Base-by-base conservation (phyloP, 371 early-diverging fungal genomes). In the Lichtheimia ornata region DNA sequence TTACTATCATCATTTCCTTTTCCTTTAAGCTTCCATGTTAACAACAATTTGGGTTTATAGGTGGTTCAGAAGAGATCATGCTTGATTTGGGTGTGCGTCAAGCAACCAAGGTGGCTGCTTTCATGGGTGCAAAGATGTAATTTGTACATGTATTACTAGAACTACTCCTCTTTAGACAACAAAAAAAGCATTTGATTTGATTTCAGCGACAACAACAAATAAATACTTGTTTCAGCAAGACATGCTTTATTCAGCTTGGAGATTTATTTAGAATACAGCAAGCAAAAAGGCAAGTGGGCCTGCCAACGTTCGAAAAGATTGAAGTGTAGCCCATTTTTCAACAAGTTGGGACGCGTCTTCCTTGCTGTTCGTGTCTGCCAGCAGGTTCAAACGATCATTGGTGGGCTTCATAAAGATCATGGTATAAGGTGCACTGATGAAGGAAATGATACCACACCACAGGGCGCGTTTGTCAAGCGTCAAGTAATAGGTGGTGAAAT, bases 1-100 rank as follows among this genome's bases (percentile, higher is more conserved):
- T 35, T 11, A 35, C 4, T 0, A 35, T 35, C 93, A 50, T 3
- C 0, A 92, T 93, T 14, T 89, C 89, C 15, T 92, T 45, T 45
- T 45, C 0, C 45, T 6, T 5, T 45, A n/a, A 3, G 4, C 0
- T 5, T 18, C 5, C 5, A 45, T 45, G 45, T 13, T 18, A 18
- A 18, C 45, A 7, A 4, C 2, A 5, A 4, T 11, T 0, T 45
- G 5, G 79, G 83, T 63, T 61, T 15, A 20, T 27, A 22, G 15
- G 27, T 25, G 56, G 56, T 25, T 77, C 77, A 9, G 84, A 85
- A 65, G 87, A 88, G 67, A 87, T 90, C 56, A 84, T 84, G 85
- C 45, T 80, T 44, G 91, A 91, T 64, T 62, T 90, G 6, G 90
- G 90, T 27, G 84, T 90, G 7, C 68, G 89, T 20, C 90, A 89